phyloP scores from a whole-genome alignment of 257 asterid species.

The Przewalskia tangutica region DNA sequence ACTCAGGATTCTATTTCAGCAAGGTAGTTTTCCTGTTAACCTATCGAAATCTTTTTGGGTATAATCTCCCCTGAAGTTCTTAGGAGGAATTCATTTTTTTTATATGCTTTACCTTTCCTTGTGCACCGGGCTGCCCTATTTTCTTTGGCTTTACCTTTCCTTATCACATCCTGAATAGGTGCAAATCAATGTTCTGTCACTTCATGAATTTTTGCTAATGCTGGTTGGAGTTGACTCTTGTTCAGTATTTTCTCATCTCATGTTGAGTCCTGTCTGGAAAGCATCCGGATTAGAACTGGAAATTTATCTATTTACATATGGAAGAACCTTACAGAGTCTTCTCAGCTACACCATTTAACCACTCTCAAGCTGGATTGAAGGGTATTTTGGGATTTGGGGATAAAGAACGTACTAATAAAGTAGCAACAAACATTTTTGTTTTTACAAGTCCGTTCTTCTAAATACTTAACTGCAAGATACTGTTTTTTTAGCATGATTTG shows the following conservation, averaged over 20 bases:
- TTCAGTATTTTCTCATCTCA: background rate
- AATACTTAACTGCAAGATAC: background rate
- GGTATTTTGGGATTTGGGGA: background rate
- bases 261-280: background rate
- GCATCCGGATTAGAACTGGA: background rate
- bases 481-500: background rate
- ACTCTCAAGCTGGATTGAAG: background rate
- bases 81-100: background rate
- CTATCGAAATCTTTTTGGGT: background rate
- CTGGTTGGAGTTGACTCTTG: background rate
- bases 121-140: too few relatives aligned
- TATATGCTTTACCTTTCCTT: background rate
- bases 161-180: background rate
- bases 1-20: slow-evolving; percentile 88
- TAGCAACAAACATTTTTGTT: background rate
- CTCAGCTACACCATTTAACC: background rate
- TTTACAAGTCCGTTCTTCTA: background rate
- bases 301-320: background rate
- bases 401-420: background rate
- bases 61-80: background rate
- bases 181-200: background rate
- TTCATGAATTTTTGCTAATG: background rate
- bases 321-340: background rate
- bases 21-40: slow-evolving; percentile 31
- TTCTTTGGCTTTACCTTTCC: background rate